phyloP scores from a whole-genome alignment of 306 rosid genomes.

The Arachis hypogaea region DNA sequence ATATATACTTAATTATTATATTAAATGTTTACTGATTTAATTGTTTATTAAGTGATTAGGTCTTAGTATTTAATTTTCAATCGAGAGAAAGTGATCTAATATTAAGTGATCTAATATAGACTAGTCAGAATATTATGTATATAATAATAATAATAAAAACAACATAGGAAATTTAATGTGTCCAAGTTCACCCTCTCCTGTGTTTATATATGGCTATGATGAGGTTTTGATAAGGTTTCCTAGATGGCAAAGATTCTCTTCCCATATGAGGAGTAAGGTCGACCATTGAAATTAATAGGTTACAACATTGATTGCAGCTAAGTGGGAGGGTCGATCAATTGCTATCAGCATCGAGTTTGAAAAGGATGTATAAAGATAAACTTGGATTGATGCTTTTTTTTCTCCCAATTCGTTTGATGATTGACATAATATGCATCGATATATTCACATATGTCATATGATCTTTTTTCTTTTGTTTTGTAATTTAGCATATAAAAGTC shows the following conservation, averaged over 20 bases:
- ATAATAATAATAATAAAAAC: no score
- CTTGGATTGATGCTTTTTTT: slow-evolving; percentile 31
- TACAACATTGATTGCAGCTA: slow-evolving; percentile 12
- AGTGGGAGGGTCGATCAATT: slow-evolving; percentile 38
- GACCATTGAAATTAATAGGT: slow-evolving; percentile 33
- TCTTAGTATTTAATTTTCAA: no score
- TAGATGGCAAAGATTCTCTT: slow-evolving; percentile 44
- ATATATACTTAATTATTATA: no score
- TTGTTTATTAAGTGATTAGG: no score
- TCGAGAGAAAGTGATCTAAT: no score
- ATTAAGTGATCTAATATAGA: no score
- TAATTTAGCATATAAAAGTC: neutral
- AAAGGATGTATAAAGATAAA: slow-evolving; percentile 29
- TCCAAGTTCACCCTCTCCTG: neutral
- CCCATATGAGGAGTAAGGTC: slow-evolving; percentile 12
- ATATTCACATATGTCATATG: no score
- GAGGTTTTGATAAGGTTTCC: slow-evolving; percentile 36
- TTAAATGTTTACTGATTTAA: no score
- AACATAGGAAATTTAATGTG: neutral
- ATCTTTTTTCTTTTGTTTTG: neutral
- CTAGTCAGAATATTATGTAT: no score
- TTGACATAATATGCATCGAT: neutral
- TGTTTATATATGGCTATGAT: neutral
- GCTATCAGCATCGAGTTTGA: slow-evolving; percentile 43
- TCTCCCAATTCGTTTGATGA: slow-evolving; percentile 15